Percentiles rank a stretch among this genome's conserved stretches.
These are phyloP conservation scores for Arthrobotrys sphaeroides DNA, from an alignment of 2,329 filamentous ascomycete genomes.

Conservation along the genomic window DNA sequence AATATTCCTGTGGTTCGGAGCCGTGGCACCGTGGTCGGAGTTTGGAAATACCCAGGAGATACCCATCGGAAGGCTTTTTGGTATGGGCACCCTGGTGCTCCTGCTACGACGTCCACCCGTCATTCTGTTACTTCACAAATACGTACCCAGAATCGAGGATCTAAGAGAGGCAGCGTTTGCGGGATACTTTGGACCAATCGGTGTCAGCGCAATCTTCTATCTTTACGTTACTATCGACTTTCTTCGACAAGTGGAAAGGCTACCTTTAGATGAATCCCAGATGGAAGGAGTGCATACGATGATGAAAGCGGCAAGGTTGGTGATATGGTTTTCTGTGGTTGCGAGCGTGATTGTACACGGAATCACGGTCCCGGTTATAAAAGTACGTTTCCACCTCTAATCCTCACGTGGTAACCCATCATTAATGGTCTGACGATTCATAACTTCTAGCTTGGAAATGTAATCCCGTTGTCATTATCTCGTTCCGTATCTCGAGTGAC, in stretches of 20 bases:
- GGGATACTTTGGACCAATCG: slow-evolving; percentile 92
- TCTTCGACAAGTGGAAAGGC: slow-evolving; percentile 64
- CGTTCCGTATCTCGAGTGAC: slow-evolving; percentile 49
- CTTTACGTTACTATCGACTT: slow-evolving; percentile 83
- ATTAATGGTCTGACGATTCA: slow-evolving; percentile 7
- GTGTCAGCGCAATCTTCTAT: slow-evolving; percentile 90
- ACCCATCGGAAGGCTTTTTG: slow-evolving; percentile 76
- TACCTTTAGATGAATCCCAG: slow-evolving; percentile 22
- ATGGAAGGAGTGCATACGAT: slow-evolving; percentile 19
- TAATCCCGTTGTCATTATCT: slow-evolving; percentile 35
- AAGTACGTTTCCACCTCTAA: slow-evolving; percentile 16
- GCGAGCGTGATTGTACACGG: slow-evolving; percentile 54
- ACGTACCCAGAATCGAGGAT: slow-evolving; percentile 81
- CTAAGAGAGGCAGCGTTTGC: slow-evolving; percentile 81
- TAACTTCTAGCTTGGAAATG: slow-evolving; percentile 37
- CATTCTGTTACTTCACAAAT: slow-evolving; percentile 76
- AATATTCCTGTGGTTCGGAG: slow-evolving; percentile 91
- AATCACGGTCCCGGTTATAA: slow-evolving; percentile 55
- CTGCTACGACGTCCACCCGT: slow-evolving; percentile 80
- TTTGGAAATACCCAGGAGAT: slow-evolving; percentile 73
- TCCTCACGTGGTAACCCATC: not conserved
- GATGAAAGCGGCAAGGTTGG: slow-evolving; percentile 27
- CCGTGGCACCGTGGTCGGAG: slow-evolving; percentile 79
- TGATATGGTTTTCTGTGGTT: slow-evolving; percentile 53
- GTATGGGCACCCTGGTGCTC: slow-evolving; percentile 78